Evolutionary conservation across 1,284 basidiomycete genomes (phyloP), one percentile per base, ranked within the genome.

Genomic region (Cryptococcus hybrid): DNA sequence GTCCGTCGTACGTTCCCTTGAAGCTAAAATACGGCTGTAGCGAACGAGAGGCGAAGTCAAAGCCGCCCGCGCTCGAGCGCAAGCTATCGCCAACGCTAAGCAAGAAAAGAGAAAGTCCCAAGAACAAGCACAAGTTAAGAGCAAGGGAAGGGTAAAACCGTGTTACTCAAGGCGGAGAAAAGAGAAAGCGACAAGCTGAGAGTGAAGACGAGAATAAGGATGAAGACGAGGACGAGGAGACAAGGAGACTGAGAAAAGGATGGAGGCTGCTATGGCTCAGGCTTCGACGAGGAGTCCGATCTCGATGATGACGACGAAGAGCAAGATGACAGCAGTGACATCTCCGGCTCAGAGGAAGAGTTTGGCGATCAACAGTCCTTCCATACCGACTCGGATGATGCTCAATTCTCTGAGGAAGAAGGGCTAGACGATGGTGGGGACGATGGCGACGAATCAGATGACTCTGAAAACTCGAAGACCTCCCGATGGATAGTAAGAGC

Each of bases 191-290:
- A 51, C 58, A 36, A 51, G 48, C 9, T 12, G 47, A 42, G 46
- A 56, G 47, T 36, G 46, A 50, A 30, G 51, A 30, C 30, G 30
- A 47, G 15, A 24, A 57, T 40, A 42, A 60, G 46, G 50, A 54
- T 51, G 62, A 65, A 49, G 59, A 63, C 47, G 58, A 70, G 54
- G 70, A 64, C 52, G 64, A 58, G 15, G 62, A 66, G 12, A 64
- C 62, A 4, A 53, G 47, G 30, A 55, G 64, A 52, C 46, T 66
- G 37, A 56, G 56, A 50, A 56, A 50, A 48, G 64, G 39, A 68
- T 66, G 66, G 59, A 60, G 48, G 59, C 57, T 37, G 66, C 66
- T n/a, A 68, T 68, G 64, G 66, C 63, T 9, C 63, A 67, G 34
- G 69, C 63, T 11, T 57, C 54, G 63, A 64, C 11, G 54, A 58